Evolutionary conservation across 2,329 filamentous ascomycete genomes (phyloP).

Genomic region (Colletotrichum abscissum): DNA sequence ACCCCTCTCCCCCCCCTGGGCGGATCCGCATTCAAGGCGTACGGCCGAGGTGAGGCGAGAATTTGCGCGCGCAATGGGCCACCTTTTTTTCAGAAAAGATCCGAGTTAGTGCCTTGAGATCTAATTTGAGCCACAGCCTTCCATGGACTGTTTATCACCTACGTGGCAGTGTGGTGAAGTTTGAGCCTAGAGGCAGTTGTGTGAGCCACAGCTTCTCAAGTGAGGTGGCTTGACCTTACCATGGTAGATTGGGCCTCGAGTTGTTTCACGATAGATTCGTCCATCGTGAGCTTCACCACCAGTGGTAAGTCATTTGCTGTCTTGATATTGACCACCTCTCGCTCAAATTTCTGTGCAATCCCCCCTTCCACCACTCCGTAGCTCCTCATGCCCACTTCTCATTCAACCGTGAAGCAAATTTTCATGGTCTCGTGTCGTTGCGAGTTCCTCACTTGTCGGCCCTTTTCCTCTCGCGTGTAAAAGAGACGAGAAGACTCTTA

Average conservation of each 20-base stretch:
- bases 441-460: not conserved
- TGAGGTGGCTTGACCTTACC: not conserved
- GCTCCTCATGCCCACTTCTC: slow-evolving; percentile 28
- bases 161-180: not conserved
- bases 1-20: not conserved
- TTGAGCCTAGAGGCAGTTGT: not conserved
- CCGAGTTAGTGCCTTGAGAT: not conserved
- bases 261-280: not conserved
- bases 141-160: no score
- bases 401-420: not conserved
- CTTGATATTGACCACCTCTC: no score
- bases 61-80: slow-evolving; percentile 16
- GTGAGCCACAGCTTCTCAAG: not conserved
- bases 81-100: not conserved
- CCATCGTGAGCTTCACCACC: slow-evolving; percentile 9
- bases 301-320: not conserved
- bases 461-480: not conserved
- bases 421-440: not conserved
- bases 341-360: not conserved
- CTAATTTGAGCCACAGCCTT: no score
- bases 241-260: not conserved
- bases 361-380: not conserved
- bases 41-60: slow-evolving; percentile 18
- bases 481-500: not conserved
- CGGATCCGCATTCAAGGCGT: slow-evolving; percentile 10